Evolutionary conservation across 306 rosid species (phyloP), one percentile per base, ranked within the genome.

Genomic region (Vigna hirtella): DNA sequence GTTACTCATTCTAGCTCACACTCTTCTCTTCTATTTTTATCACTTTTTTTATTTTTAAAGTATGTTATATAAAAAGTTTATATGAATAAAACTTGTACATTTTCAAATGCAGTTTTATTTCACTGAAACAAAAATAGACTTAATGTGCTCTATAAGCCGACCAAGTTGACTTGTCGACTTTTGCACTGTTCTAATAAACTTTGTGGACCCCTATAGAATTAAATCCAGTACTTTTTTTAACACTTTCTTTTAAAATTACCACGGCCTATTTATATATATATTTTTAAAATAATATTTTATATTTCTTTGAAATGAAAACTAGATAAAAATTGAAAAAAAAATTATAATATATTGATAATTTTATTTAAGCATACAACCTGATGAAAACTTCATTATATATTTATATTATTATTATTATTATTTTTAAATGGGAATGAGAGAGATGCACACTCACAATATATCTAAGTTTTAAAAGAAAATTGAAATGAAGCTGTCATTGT

Each of bases 151-250:
- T 7, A 4, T 9, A 38, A 1, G 52, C 77, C 77, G 52, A 72
- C 77, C 66, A 72, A 55, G 66, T 72, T 55, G 66, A 72, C 66
- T 55, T 36, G 24, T 20, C 6, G 14, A 55, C 77, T 53, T 5
- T 12, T 53, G 7, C 22, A 55, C 20, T 49, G 47, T 24, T 36
- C 0, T 13, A n/a, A 36, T 36, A 38, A 55, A 13, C 8, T 72
- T 38, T 64, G 55, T 56, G 77, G 77, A 42, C 55, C 52, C 77
- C 26, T 38, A 0, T 72, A 5, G 7, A 22, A 30, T 48, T 45
- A 24, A 2, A 24, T 7, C 18, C 6, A 30, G 0, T 24, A 26
- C 2, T 24, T 67, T 2, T 67, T 22, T 66, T 7, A 20, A 20
- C 22, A 20, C 22, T 20, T 65, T 17, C 1, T 18, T 65, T 30